Percentiles rank a stretch among this genome's conserved stretches.
These are phyloP conservation scores for Euptelea pleiosperma DNA, from an alignment of 164 flowering plant genomes.

Conservation along the genomic window DNA sequence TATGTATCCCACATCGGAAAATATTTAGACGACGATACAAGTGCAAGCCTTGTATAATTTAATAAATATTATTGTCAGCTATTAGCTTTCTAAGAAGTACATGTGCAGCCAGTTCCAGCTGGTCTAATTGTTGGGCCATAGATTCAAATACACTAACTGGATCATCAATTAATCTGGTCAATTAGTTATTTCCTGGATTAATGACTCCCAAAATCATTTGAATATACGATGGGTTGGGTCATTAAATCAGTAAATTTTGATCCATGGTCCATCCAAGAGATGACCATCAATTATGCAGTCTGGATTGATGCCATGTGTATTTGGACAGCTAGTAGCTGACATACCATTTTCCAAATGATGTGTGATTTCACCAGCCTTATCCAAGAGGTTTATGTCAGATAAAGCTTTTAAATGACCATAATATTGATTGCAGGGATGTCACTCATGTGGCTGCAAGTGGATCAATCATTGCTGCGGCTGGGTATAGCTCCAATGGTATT, in stretches of 20 bases:
- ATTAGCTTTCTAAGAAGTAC: not conserved
- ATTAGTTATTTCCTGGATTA: not conserved
- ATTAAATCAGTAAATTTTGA: not conserved
- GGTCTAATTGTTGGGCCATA: not conserved
- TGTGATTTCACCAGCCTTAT: not conserved
- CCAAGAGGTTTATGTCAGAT: not conserved
- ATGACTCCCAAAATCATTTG: not conserved
- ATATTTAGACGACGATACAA: not conserved
- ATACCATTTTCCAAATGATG: not conserved
- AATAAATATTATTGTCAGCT: not conserved
- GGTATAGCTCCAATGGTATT: slow-evolving; percentile 63
- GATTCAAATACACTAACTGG: not conserved
- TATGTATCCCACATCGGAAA: slow-evolving; percentile 39
- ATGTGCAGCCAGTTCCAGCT: not conserved
- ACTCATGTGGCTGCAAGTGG: slow-evolving; percentile 83
- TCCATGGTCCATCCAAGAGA: not conserved
- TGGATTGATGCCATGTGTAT: slow-evolving; percentile 1
- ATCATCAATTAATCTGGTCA: not conserved
- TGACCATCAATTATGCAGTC: not conserved
- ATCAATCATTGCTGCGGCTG: slow-evolving; percentile 87
- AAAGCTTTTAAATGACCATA: not conserved
- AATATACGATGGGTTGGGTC: too few species aligned
- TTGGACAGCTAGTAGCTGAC: not conserved
- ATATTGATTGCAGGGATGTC: slow-evolving; percentile 65
- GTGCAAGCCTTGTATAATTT: not conserved